Evolutionary conservation across 305 asterid genomes (phyloP), one percentile per base, ranked within the genome.

Genomic region (Rubia tinctorum): DNA sequence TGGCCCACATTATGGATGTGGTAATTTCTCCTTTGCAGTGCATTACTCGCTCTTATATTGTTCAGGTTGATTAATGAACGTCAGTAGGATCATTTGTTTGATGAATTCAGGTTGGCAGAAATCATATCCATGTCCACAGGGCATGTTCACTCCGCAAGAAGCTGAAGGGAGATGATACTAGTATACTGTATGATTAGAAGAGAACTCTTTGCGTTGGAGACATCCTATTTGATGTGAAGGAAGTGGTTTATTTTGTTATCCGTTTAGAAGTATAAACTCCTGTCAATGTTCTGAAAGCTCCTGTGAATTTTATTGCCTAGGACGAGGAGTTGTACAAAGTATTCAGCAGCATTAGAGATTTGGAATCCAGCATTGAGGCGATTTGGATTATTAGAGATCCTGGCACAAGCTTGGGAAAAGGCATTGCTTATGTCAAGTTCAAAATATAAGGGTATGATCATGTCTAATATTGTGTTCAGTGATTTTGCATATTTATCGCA

Each of bases 111-210:
- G 88, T 94, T 76, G 91, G 87, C 72, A 97, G 96, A 76, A 87
- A 92, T 80, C 99, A 91, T 81, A 89, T 94, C 72, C 96, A 95
- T 64, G 98, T 94, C 58, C 97, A 94, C 79, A 85, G 96, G 84
- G 97, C 99, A 44, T 91, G 99, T 83, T 97, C 97, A 72, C 99
- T 97, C 0, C 92, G 96, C 69, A 91, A 94, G 93, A 94, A 91
- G 84, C 73, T 88, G 79, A 94, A 91, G 86, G 97, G 91, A 77
- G 97, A 86, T 49, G 44, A 45, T 30, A 30, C 34, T 78, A 27
- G 84, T 82, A 80, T 80, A 44, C 73, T 93, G 72, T 93, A 88
- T 67, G 97, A 93, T 78, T 87, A 82, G 68, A 88, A 88, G 82
- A 90, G 91, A 87, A 90, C 97, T 6, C 80, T 91, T 78, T 93